A percentile compares a stretch with the other conserved stretches of the same genome.
Evolutionary conservation across 2,329 filamentous ascomycete genomes (phyloP).

Genomic region (Cladosporium sp.): DNA sequence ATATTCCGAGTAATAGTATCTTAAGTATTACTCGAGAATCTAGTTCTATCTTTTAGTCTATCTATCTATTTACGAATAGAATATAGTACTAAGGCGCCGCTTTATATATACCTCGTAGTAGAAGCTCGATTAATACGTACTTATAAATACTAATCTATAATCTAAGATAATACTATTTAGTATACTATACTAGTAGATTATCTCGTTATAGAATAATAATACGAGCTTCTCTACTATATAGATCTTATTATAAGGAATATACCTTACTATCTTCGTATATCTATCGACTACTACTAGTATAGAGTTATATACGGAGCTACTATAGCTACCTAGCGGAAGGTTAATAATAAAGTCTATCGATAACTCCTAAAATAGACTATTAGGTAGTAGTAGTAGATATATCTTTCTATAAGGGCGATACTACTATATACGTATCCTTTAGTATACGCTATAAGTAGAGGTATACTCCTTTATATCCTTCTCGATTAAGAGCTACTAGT

Average conservation of each 20-base stretch:
- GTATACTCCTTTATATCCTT: neutral
- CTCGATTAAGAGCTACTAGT: neutral
- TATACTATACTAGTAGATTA: neutral
- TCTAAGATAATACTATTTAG: neutral
- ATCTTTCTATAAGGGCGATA: neutral
- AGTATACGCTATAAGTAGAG: neutral
- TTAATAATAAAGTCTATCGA: slow-evolving; percentile 3
- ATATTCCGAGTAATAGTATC: neutral
- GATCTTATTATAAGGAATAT: neutral
- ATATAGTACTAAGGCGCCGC: neutral
- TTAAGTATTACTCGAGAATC: neutral
- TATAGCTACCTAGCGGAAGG: neutral
- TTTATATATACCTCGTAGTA: neutral
- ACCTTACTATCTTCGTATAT: neutral
- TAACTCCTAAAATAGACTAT: neutral
- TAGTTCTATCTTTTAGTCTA: neutral
- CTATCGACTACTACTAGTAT: neutral
- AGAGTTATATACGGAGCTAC: neutral
- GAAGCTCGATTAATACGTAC: neutral
- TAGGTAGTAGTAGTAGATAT: neutral
- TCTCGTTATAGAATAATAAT: neutral
- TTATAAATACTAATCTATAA: neutral
- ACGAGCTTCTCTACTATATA: neutral
- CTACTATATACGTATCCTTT: neutral
- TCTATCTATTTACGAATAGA: slow-evolving; percentile 1